Conservation (phyloP, 768 basidiomycete species). For the Pisolithus marmoratus region DNA sequence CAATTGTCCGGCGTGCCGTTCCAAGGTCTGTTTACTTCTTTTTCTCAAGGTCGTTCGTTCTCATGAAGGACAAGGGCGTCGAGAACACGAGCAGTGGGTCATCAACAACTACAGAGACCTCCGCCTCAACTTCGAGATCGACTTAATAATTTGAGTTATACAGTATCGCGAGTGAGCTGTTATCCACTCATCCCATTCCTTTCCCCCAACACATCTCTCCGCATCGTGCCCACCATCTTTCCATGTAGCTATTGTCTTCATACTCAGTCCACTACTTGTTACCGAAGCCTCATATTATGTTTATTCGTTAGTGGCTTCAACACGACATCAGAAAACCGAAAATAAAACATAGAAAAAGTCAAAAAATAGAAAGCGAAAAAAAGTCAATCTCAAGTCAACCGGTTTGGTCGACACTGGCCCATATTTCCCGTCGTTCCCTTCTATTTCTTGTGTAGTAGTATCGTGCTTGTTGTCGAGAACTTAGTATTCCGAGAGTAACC, state of each 20-base stretch:
- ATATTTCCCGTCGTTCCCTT: conserved; percentile 15
- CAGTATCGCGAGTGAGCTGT: not conserved
- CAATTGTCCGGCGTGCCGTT: conserved; percentile 88
- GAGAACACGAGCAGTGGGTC: conserved; percentile 10
- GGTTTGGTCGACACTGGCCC: not conserved
- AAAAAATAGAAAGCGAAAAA: not conserved
- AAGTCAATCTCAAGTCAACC: not conserved
- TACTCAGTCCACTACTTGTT: not conserved
- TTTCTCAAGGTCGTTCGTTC: not conserved
- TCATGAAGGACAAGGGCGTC: conserved; percentile 17
- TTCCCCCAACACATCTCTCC: not conserved
- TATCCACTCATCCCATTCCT: not conserved
- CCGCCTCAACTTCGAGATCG: conserved; percentile 2
- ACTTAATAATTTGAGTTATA: not conserved
- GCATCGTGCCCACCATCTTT: not conserved
- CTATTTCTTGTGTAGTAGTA: conserved; percentile 11
- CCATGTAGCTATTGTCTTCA: not conserved
- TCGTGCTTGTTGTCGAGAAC: not conserved
- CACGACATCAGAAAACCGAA: no score
- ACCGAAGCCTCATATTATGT: not conserved
- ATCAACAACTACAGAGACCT: not conserved
- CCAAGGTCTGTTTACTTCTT: conserved; percentile 44
- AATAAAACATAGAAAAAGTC: no score
- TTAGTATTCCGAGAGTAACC: not conserved
- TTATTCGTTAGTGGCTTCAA: not conserved